These are phyloP conservation scores for Trichoderma koningii DNA, from an alignment of 2,329 filamentous ascomycete genomes.

Conservation along the genomic window DNA sequence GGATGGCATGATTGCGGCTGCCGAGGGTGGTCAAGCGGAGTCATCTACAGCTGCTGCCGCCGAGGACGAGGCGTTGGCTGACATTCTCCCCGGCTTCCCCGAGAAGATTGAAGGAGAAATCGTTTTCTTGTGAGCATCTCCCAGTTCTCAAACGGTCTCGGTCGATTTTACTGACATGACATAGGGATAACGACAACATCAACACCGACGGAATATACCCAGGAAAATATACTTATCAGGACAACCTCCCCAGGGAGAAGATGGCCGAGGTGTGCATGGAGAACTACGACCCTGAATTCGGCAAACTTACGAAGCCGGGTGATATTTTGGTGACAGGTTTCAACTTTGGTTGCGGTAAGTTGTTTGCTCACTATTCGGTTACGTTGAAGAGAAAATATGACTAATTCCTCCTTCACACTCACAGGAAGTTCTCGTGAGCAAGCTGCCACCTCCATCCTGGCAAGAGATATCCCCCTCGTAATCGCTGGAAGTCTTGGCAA, in stretches of 20 bases:
- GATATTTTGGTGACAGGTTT: constrained; percentile 85
- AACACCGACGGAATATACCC: constrained; percentile 94
- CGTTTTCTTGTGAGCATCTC: constrained; percentile 55
- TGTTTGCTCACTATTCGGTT: no score
- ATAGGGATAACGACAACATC: constrained; percentile 60
- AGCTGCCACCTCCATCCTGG: constrained; percentile 83
- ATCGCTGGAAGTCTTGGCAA: constrained; percentile 80
- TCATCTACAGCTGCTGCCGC: background rate
- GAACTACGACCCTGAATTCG: constrained; percentile 83
- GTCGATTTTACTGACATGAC: no score
- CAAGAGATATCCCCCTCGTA: constrained; percentile 77
- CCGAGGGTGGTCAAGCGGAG: constrained; percentile 18
- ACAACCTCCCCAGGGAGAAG: constrained; percentile 56
- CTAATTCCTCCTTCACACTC: no score
- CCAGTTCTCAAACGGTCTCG: no score
- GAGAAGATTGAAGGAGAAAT: constrained; percentile 83
- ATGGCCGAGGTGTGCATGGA: constrained; percentile 93
- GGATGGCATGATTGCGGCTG: constrained; percentile 30
- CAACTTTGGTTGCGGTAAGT: constrained; percentile 82
- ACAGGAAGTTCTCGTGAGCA: constrained; percentile 65
- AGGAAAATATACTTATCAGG: constrained; percentile 89
- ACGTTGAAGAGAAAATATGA: no score
- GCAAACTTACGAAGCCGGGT: constrained; percentile 55
- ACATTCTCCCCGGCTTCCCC: constrained; percentile 84
- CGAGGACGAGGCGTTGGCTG: constrained; percentile 30